A percentile compares a stretch with the other conserved stretches of the same genome.
Evolutionary conservation across 257 asterid species (phyloP).

Genomic region (Vinca minor): DNA sequence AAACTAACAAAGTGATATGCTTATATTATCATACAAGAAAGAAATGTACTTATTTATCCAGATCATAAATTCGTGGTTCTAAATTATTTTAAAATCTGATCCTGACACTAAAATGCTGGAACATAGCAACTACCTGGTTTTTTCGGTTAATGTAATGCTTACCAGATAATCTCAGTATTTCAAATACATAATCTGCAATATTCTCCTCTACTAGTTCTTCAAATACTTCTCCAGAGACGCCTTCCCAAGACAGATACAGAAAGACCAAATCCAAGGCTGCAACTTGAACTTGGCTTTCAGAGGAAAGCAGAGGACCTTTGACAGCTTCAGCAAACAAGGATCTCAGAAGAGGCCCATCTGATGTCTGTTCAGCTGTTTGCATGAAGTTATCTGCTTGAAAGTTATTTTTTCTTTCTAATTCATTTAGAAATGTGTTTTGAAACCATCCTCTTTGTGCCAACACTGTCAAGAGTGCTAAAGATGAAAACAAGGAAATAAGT

Average conservation of each 20-base stretch:
- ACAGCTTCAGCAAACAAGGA: constrained; percentile 91
- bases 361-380: constrained; percentile 42
- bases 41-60: not conserved
- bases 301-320: constrained; percentile 86
- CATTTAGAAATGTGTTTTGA: constrained; percentile 36
- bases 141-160: not conserved
- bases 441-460: constrained; percentile 74
- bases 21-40: not conserved
- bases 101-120: not conserved
- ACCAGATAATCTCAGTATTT: constrained; percentile 87
- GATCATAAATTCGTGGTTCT: not conserved
- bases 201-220: constrained; percentile 64
- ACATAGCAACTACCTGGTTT: not conserved
- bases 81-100: not conserved
- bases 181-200: constrained; percentile 79
- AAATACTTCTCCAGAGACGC: constrained; percentile 42
- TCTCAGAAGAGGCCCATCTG: constrained; percentile 43
- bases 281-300: constrained; percentile 81
- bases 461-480: constrained; percentile 75
- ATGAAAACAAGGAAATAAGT: constrained; percentile 17
- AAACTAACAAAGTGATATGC: not conserved
- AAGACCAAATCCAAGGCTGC: constrained; percentile 59
- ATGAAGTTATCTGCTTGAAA: constrained; percentile 46
- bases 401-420: constrained; percentile 23
- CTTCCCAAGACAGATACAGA: constrained; percentile 48